Evolutionary conservation across 1,284 basidiomycete species (phyloP), one percentile per base, ranked within the genome.

Genomic region (Microbotryum lychnidis-dioicae): DNA sequence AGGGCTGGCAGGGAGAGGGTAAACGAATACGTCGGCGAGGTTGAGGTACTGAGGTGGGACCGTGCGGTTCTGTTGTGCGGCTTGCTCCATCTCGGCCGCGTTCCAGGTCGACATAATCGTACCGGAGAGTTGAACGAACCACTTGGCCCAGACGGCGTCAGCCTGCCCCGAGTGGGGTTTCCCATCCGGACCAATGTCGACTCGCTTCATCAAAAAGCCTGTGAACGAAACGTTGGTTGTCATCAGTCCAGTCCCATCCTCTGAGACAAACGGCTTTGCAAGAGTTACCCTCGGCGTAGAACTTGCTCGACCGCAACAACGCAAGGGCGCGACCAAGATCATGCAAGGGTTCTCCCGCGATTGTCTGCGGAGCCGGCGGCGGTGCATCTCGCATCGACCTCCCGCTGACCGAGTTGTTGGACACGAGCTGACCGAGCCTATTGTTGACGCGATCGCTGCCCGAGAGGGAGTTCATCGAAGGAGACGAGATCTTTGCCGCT

Each of bases 21-120:
- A 76, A 33, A 79, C 77, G 60, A 81, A 77, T 10, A 79, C 76
- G 72, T 82, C 80, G 54, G 79, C 76, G 18, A 80, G 77, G 46
- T 69, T 70, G 54, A 70, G 60, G 56, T 69, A 69, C 9, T 63
- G 62, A 3, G 67, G 67, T 29, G 67, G 67, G 18, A 70, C 65
- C 7, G 67, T 66, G 3, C 54, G 56, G 20, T 57, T 55, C 31
- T 69, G 50, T 25, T 58, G 54, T 2, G 70, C 70, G 4, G 71
- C 71, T 10, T 62, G 63, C 47, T 71, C 69, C 65, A 71, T 72
- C 50, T 72, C 70, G 31, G 56, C 54, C 6, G 69, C 69, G 53
- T 72, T 70, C 71, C 71, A 72, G 6, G 68, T 65, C 37, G 63
- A 65, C 57, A 71, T 62, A 56, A 66, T 70, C 16, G 63, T 65